Conservation (phyloP, 805 yeast species). For the Ascoidea tarda region DNA sequence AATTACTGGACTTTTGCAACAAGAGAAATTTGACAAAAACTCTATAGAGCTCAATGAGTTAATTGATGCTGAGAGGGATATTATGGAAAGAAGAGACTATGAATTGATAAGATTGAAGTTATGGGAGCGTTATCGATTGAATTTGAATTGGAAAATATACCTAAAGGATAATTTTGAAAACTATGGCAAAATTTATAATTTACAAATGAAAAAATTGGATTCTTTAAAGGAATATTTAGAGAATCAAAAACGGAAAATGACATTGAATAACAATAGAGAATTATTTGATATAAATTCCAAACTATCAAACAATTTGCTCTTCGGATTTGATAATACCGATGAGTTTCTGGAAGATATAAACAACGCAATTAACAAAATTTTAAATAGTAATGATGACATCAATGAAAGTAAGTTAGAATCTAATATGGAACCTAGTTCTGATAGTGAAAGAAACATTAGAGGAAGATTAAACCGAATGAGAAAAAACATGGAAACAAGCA, state of each 20-base stretch:
- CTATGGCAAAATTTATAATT: conserved; percentile 5
- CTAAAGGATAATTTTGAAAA: conserved; percentile 15
- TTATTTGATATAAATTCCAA: neutral
- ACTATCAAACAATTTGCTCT: neutral
- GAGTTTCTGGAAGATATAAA: neutral
- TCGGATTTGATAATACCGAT: neutral
- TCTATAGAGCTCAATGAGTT: neutral
- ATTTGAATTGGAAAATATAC: conserved; percentile 14
- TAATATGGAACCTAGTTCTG: neutral
- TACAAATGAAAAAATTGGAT: neutral
- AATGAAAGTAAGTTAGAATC: neutral
- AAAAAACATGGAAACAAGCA: conserved; percentile 1
- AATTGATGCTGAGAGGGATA: conserved; percentile 15
- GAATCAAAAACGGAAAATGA: neutral
- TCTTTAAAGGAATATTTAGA: neutral
- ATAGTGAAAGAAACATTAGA: conserved; percentile 2
- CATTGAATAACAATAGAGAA: neutral
- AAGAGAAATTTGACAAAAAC: neutral
- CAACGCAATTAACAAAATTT: neutral
- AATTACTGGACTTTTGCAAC: neutral
- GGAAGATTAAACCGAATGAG: conserved; percentile 5
- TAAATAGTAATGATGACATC: neutral
- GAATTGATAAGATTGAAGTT: conserved; percentile 16
- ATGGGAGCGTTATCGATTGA: conserved; percentile 14
- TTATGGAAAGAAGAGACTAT: conserved; percentile 20